Conservation (phyloP, 1,284 basidiomycete species). For the Athelia sp. region DNA sequence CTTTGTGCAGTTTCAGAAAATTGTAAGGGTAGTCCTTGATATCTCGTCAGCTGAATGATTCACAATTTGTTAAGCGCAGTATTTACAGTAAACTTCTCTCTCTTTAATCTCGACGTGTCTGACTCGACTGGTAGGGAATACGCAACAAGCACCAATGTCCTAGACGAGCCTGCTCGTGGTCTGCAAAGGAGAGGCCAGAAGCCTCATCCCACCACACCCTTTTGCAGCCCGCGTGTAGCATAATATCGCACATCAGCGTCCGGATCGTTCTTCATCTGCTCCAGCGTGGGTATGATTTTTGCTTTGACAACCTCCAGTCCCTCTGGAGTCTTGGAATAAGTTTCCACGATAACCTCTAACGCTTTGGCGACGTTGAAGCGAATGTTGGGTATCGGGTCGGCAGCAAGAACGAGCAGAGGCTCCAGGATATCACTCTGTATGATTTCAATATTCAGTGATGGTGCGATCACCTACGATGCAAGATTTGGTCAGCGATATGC, state of each 20-base stretch:
- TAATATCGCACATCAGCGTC: conserved; percentile 97
- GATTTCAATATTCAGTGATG: conserved; percentile 85
- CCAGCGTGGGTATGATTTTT: conserved; percentile 78
- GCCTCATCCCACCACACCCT: conserved; percentile 29
- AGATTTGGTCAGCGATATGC: conserved; percentile 10
- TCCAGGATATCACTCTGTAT: conserved; percentile 85
- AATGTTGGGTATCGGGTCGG: conserved; percentile 97
- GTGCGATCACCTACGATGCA: conserved; percentile 78
- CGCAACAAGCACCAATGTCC: no score
- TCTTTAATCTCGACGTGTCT: no score
- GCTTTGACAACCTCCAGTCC: conserved; percentile 73
- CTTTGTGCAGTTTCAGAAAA: no score
- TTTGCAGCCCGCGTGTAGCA: conserved; percentile 68
- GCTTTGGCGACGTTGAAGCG: conserved; percentile 98
- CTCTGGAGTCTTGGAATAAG: conserved; percentile 63
- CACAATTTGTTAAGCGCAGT: no score
- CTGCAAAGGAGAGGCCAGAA: conserved; percentile 7
- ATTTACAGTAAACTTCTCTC: neutral
- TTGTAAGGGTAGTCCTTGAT: no score
- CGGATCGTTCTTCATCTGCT: conserved; percentile 84
- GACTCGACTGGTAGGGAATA: no score
- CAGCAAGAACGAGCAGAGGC: conserved; percentile 79
- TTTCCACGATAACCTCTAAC: conserved; percentile 79
- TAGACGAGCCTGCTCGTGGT: no score
- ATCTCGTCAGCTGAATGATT: no score